Conservation (phyloP, 352 stramenopile genomes). For the Pythium phragmitis region DNA sequence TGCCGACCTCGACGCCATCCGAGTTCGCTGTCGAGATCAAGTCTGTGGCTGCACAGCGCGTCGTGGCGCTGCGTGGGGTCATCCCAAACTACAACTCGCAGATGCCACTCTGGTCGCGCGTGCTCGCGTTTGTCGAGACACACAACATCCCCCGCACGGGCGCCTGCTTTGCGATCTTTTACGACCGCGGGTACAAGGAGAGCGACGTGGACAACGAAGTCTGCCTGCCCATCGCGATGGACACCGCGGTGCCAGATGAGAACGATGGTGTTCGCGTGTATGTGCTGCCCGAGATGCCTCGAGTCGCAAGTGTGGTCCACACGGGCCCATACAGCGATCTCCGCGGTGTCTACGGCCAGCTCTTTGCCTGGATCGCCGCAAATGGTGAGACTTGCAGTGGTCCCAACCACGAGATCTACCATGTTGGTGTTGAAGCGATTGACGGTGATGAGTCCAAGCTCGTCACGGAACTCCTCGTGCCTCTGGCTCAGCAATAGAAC, state of each 20-base stretch:
- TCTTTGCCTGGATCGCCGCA: slow-evolving; percentile 38
- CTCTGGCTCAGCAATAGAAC: background rate
- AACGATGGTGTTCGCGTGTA: slow-evolving; percentile 28
- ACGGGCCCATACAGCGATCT: slow-evolving; percentile 31
- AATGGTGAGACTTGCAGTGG: slow-evolving; percentile 31
- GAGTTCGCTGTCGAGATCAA: slow-evolving; percentile 30
- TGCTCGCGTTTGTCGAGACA: slow-evolving; percentile 29
- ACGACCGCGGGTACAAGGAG: slow-evolving; percentile 34
- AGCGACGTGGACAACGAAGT: slow-evolving; percentile 54
- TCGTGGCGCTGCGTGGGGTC: slow-evolving; percentile 38
- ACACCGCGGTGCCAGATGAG: slow-evolving; percentile 19
- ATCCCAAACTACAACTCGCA: slow-evolving; percentile 51
- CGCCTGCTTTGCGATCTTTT: slow-evolving; percentile 45
- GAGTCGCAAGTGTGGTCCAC: slow-evolving; percentile 36
- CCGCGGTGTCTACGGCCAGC: slow-evolving; percentile 29
- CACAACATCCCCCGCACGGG: slow-evolving; percentile 23
- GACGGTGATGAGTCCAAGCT: slow-evolving; percentile 11
- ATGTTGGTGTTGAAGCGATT: slow-evolving; percentile 28
- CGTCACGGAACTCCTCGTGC: slow-evolving; percentile 24
- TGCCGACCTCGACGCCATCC: background rate
- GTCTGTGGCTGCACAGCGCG: slow-evolving; percentile 30
- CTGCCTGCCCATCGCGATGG: slow-evolving; percentile 37
- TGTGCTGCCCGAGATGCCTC: slow-evolving; percentile 22
- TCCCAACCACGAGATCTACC: slow-evolving; percentile 45
- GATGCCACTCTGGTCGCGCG: slow-evolving; percentile 34